These are phyloP conservation scores for Lotus japonicus DNA, from an alignment of 306 rosid genomes.

Conservation along the genomic window DNA sequence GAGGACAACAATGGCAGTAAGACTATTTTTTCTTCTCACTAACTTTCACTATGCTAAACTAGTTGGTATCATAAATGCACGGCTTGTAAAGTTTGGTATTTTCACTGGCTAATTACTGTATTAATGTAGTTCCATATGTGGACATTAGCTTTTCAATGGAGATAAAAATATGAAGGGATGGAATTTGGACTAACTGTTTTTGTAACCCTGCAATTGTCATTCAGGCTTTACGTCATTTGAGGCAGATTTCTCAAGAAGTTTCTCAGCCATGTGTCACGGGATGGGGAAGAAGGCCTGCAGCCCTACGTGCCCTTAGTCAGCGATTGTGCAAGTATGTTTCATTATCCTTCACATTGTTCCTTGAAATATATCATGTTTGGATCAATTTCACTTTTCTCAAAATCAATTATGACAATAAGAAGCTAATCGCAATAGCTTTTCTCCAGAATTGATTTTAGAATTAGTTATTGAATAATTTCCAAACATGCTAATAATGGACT, in stretches of 20 bases:
- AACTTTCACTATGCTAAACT: not conserved
- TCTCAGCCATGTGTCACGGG: conserved; percentile 89
- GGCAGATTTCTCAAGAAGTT: conserved; percentile 96
- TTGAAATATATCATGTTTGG: not conserved
- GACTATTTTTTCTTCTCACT: conserved; percentile 9
- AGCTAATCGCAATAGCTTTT: too few relatives aligned
- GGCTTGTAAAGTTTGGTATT: not conserved
- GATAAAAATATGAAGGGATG: not conserved
- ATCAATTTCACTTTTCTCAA: too few relatives aligned
- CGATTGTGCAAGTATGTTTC: conserved; percentile 67
- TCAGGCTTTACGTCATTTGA: conserved; percentile 83
- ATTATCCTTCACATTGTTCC: not conserved
- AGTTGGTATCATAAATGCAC: not conserved
- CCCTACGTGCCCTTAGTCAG: conserved; percentile 83
- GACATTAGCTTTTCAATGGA: not conserved
- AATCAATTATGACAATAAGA: too few relatives aligned
- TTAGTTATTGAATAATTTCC: too few relatives aligned
- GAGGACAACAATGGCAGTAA: conserved; percentile 88
- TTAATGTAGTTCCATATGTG: not conserved
- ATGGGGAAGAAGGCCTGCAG: conserved; percentile 96
- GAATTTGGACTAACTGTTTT: not conserved
- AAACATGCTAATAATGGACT: not conserved
- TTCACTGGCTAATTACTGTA: not conserved
- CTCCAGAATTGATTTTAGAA: too few relatives aligned
- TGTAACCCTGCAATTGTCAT: conserved; percentile 18